Percentiles rank a stretch among this genome's conserved stretches.
Evolutionary conservation across 768 basidiomycete species (phyloP).

Genomic region (Boletus speciosus): DNA sequence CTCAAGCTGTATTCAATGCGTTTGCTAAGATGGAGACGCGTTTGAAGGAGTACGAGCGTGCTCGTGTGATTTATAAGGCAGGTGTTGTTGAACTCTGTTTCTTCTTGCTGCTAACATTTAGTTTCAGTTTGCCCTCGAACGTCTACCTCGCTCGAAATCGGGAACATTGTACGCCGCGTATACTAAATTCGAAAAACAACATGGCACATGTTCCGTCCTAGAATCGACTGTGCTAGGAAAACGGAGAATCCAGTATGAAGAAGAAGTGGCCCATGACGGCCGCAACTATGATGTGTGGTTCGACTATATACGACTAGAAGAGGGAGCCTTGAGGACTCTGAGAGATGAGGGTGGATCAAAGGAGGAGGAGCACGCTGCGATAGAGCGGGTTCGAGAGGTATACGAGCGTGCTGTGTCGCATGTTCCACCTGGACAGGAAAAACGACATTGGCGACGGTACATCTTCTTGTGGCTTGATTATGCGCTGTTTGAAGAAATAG

Average conservation of each 20-base stretch:
- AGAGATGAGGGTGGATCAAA: constrained; percentile 69
- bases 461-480: constrained; percentile 95
- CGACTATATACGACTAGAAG: constrained; percentile 91
- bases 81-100: neutral
- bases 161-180: constrained; percentile 84
- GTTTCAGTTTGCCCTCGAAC: constrained; percentile 84
- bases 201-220: constrained; percentile 82
- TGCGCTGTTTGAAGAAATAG: constrained; percentile 95
- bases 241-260: constrained; percentile 98
- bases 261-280: constrained; percentile 87
- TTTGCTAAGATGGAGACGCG: constrained; percentile 98
- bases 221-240: constrained; percentile 95
- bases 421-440: constrained; percentile 91
- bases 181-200: constrained; percentile 98
- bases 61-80: constrained; percentile 96
- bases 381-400: constrained; percentile 78
- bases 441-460: constrained; percentile 87
- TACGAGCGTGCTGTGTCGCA: constrained; percentile 96
- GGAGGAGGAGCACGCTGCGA: constrained; percentile 63
- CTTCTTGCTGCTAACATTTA: neutral
- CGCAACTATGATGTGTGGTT: constrained; percentile 99
- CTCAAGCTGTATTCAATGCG: constrained; percentile 87
- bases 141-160: constrained; percentile 91
- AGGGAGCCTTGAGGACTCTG: constrained; percentile 76
- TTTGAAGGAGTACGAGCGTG: constrained; percentile 94